Conservation (phyloP, 2,329 filamentous ascomycete species). For the Neoarthrinium moseri region DNA sequence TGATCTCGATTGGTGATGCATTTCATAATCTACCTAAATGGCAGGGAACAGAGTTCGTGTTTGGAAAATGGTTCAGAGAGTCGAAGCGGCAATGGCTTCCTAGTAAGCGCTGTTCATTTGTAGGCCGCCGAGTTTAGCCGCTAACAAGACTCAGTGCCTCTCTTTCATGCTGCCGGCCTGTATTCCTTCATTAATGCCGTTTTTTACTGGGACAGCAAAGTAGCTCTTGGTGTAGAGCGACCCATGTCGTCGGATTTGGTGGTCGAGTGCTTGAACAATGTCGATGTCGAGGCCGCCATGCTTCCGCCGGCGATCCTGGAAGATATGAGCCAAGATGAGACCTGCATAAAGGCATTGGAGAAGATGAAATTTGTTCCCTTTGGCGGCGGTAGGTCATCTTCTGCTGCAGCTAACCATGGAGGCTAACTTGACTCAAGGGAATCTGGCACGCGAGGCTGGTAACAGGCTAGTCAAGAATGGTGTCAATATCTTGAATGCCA, state of each 20-base stretch:
- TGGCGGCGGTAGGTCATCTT: constrained; percentile 33
- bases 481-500: constrained; percentile 32
- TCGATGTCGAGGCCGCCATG: constrained; percentile 25
- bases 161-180: constrained; percentile 37
- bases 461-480: constrained; percentile 35
- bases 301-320: constrained; percentile 41
- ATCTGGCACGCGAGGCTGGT: constrained; percentile 34
- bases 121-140: neutral
- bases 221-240: constrained; percentile 30
- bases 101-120: constrained; percentile 2
- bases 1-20: constrained; percentile 29
- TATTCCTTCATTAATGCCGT: constrained; percentile 20
- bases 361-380: constrained; percentile 33
- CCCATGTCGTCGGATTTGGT: constrained; percentile 34
- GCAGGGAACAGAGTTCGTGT: constrained; percentile 11
- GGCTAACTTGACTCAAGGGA: constrained; percentile 24
- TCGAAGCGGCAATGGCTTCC: constrained; percentile 1
- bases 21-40: constrained; percentile 20
- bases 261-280: constrained; percentile 27
- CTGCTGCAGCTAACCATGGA: neutral
- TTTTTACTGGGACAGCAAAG: constrained; percentile 28
- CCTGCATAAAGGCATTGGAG: constrained; percentile 27
- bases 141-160: constrained; percentile 30
- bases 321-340: constrained; percentile 36
- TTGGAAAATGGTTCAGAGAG: neutral